Percentiles rank a stretch among this genome's conserved stretches.
Evolutionary conservation across 1,284 basidiomycete species (phyloP).

Genomic region (Ustilago curta): DNA sequence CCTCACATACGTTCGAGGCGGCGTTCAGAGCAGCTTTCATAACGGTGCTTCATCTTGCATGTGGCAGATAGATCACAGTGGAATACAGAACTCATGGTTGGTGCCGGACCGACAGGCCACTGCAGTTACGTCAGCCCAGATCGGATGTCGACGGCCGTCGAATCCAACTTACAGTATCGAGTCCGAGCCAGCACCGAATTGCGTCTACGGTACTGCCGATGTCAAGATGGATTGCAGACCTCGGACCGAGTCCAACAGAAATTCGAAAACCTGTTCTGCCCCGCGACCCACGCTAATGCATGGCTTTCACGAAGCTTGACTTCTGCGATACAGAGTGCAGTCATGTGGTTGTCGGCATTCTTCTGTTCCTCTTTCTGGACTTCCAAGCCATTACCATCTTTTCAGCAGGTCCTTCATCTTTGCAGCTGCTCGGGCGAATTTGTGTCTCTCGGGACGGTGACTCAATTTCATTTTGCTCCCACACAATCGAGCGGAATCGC

Average conservation of each 20-base stretch:
- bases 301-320: too few species aligned
- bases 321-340: too few species aligned
- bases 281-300: background rate
- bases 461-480: background rate
- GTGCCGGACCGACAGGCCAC: background rate
- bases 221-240: background rate
- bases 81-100: too few species aligned
- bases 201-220: background rate
- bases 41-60: too few species aligned
- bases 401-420: too few species aligned
- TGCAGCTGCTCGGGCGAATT: background rate
- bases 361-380: too few species aligned
- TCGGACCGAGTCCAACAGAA: background rate
- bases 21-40: too few species aligned
- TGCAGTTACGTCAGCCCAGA: conserved; percentile 5
- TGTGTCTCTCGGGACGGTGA: background rate
- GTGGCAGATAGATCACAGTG: background rate
- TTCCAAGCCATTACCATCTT: too few species aligned
- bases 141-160: background rate
- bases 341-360: too few species aligned
- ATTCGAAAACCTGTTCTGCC: background rate
- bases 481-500: background rate
- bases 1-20: too few species aligned
- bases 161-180: background rate
- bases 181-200: conserved; percentile 7